Evolutionary conservation across 176 grass and related monocot genomes (phyloP).

Genomic region (Pontederia paniculata): DNA sequence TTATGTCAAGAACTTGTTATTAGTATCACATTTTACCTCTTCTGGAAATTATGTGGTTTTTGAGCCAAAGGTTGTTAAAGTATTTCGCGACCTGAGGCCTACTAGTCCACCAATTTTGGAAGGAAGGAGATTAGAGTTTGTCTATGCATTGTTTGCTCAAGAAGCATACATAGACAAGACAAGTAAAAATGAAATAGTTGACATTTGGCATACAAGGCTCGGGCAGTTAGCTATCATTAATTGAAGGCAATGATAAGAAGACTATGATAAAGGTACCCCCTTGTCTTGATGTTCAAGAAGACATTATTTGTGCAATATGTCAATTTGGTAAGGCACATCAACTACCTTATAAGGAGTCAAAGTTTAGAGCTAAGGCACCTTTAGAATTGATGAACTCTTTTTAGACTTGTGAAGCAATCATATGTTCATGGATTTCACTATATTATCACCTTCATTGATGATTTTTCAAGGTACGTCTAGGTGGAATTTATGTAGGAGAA

Average conservation of each 20-base stretch:
- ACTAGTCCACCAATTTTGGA: constrained; percentile 16
- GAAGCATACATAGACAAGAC: neutral
- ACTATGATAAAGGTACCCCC: neutral
- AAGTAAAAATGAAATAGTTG: neutral
- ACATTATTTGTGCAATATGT: neutral
- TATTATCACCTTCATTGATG: constrained; percentile 6
- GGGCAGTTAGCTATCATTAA: neutral
- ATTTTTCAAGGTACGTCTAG: neutral
- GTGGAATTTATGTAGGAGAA: constrained; percentile 18
- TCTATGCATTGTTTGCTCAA: neutral
- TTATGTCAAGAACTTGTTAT: neutral
- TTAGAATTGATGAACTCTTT: constrained; percentile 18
- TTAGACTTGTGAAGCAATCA: constrained; percentile 7
- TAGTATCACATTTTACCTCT: neutral
- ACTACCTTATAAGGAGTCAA: constrained; percentile 3
- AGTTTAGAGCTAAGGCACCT: neutral
- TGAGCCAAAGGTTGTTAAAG: constrained; percentile 1
- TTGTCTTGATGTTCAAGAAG: neutral
- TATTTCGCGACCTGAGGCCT: neutral
- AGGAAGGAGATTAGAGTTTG: neutral
- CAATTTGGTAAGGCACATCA: constrained; percentile 16
- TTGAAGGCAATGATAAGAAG: neutral
- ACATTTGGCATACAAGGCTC: neutral
- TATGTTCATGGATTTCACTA: neutral
- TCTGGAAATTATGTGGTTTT: constrained; percentile 5